Evolutionary conservation across 306 rosid genomes (phyloP).

Genomic region (Calophaca sinica): DNA sequence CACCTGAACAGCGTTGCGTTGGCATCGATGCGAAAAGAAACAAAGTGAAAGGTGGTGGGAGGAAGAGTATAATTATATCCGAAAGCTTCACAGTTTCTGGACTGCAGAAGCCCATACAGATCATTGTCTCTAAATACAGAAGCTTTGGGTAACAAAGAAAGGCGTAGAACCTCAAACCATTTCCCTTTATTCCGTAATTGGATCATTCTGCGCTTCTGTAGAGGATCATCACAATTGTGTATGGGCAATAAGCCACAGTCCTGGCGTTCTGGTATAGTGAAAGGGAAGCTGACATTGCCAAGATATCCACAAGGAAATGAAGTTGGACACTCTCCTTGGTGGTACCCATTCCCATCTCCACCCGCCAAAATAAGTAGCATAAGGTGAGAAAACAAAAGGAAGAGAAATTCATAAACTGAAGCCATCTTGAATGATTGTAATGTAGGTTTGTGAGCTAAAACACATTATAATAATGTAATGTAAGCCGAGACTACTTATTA

Average conservation of each 20-base stretch:
- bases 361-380: slow-evolving; percentile 30
- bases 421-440: slow-evolving; percentile 17
- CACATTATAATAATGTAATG: too few relatives aligned
- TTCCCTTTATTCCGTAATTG: slow-evolving; percentile 39
- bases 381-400: slow-evolving; percentile 28
- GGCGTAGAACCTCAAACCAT: not conserved
- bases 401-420: not conserved
- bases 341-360: not conserved
- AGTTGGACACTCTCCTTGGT: slow-evolving; percentile 25
- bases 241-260: slow-evolving; percentile 54
- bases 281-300: slow-evolving; percentile 47
- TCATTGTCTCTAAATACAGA: slow-evolving; percentile 24
- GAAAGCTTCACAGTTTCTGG: slow-evolving; percentile 44
- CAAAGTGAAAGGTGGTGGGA: not conserved
- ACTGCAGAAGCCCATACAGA: not conserved
- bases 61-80: slow-evolving; percentile 42
- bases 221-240: slow-evolving; percentile 6
- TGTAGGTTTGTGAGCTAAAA: too few relatives aligned
- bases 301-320: slow-evolving; percentile 50
- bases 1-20: slow-evolving; percentile 33
- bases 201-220: not conserved
- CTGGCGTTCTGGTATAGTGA: not conserved
- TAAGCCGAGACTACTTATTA: too few relatives aligned
- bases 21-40: not conserved
- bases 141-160: not conserved